Base-by-base conservation (phyloP, 2,329 filamentous ascomycete species). In the Mycosphaerella sp. region DNA sequence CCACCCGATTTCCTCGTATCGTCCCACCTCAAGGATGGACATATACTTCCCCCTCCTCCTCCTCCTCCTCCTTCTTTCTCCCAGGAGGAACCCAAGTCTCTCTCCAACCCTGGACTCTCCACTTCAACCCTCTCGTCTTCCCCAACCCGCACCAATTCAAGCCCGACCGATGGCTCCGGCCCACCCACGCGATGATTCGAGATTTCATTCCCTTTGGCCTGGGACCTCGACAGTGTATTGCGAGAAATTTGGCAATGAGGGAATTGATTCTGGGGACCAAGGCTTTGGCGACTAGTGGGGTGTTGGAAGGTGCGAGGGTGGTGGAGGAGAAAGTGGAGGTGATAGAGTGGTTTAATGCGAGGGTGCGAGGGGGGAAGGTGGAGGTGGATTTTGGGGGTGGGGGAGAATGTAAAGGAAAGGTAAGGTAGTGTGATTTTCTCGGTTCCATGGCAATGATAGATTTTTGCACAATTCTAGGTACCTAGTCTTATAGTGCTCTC, bases 331-430 rank as follows among this genome's bases (percentile, higher is more conserved):
- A 69, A 48, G 70, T 80, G 9, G 70, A 76, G 61, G 75, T 79
- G n/a, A 64, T 70, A 25, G 74, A 81, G 59, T 80, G 77, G 77
- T 80, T 80, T 56, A 80, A 79, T 57, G 73, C 72, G 1, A 74
- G 72, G 56, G 71, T 80, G 1, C 71, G 73, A 35, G 75, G 73
- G 0, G 74, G 74, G 54, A 72, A 66, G 59, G 74, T 80, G 16
- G 73, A 75, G 50, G 36, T 70, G 17, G n/a, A n/a, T 56, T 59
- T 6, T 66, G 64, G 64, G 35, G 47, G 18, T 52, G 34, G 45
- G 4, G 6, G 39, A 34, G 30, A n/a, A n/a, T n/a, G n/a, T n/a
- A n/a, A n/a, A n/a, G n/a, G n/a, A n/a, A n/a, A n/a, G n/a, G n/a
- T n/a, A n/a, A n/a, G n/a, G n/a, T n/a, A n/a, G n/a, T n/a, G 6